phyloP scores from a whole-genome alignment of 192 early-diverging fungal species.

The Dissophora ornata region DNA sequence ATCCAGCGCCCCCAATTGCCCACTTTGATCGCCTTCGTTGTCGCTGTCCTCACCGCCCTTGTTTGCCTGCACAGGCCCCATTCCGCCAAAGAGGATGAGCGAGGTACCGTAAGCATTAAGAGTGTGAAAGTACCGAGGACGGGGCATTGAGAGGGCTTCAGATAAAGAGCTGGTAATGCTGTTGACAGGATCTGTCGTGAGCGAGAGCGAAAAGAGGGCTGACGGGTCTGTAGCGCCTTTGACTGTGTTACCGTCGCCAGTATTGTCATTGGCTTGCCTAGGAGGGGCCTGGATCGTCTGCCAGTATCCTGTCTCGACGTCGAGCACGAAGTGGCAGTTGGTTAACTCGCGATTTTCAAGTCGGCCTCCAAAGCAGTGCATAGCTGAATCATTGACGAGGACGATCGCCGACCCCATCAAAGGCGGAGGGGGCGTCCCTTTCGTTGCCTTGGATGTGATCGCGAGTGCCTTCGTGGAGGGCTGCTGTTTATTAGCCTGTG shows the following conservation, averaged over 20 bases:
- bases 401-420: slow-evolving; percentile 44
- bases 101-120: slow-evolving; percentile 46
- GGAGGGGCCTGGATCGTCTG: slow-evolving; percentile 18
- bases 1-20: slow-evolving; percentile 29
- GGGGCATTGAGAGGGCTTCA: slow-evolving; percentile 32
- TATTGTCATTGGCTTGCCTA: neutral
- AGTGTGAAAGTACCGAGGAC: slow-evolving; percentile 47
- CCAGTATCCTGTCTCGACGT: slow-evolving; percentile 46
- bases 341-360: slow-evolving; percentile 42
- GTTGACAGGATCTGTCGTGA: slow-evolving; percentile 49
- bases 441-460: slow-evolving; percentile 28
- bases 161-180: slow-evolving; percentile 41
- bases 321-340: slow-evolving; percentile 44
- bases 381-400: slow-evolving; percentile 35
- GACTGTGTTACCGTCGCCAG: neutral
- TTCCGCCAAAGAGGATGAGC: slow-evolving; percentile 50
- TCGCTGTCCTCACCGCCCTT: slow-evolving; percentile 31
- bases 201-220: slow-evolving; percentile 45
- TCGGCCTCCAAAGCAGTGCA: slow-evolving; percentile 44
- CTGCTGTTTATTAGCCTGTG: slow-evolving; percentile 1
- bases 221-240: slow-evolving; percentile 11
- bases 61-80: slow-evolving; percentile 7
- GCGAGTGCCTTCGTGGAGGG: slow-evolving; percentile 39
- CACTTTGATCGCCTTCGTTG: slow-evolving; percentile 16
- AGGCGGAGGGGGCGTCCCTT: slow-evolving; percentile 33